Evolutionary conservation across 164 flowering plant species (phyloP).

Genomic region (Vitis cinerea): DNA sequence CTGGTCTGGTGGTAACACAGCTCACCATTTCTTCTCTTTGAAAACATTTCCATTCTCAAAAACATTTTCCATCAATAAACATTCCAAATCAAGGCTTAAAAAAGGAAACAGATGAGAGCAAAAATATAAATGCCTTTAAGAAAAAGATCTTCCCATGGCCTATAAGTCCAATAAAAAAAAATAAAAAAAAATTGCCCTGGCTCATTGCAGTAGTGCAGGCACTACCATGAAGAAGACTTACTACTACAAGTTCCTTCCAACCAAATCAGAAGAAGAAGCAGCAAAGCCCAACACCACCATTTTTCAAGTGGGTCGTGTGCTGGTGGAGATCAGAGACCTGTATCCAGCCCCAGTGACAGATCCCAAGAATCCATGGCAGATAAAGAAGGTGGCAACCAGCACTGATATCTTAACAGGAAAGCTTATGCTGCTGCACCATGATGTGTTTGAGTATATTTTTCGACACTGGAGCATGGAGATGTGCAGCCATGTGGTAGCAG

Average conservation of each 20-base stretch:
- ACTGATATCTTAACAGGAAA: constrained; percentile 1
- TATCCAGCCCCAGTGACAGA: constrained; percentile 10
- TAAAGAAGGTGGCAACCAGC: neutral
- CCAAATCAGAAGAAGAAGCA: constrained; percentile 10
- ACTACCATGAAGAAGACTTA: constrained; percentile 6
- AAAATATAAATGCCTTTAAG: no score
- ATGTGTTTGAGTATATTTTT: neutral
- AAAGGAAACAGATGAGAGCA: no score
- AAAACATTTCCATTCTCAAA: no score
- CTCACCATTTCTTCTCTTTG: no score
- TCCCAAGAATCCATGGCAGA: constrained; percentile 13
- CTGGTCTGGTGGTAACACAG: no score
- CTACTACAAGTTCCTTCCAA: constrained; percentile 9
- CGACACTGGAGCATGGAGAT: neutral
- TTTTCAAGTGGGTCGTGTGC: neutral
- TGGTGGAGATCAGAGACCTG: constrained; percentile 6
- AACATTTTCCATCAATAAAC: no score
- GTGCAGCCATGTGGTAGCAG: neutral
- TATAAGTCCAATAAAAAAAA: no score
- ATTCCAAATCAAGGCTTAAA: no score
- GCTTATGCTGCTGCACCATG: neutral
- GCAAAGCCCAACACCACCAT: neutral
- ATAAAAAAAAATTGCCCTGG: no score
- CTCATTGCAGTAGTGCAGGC: no score
- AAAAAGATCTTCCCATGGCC: no score